Conservation (phyloP, 257 asterid genomes). For the Solanum appendiculatum region DNA sequence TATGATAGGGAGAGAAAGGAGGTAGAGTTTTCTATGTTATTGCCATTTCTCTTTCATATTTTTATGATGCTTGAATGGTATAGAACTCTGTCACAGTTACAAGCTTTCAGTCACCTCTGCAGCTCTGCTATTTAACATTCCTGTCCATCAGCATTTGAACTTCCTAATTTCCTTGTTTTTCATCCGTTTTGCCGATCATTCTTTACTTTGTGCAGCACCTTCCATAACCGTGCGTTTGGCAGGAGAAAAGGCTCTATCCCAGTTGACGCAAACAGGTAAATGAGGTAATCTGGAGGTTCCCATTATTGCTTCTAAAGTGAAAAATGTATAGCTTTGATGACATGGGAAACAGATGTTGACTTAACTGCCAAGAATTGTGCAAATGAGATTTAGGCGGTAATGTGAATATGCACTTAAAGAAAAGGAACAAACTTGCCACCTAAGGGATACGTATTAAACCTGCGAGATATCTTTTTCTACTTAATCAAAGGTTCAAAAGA, state of each 20-base stretch:
- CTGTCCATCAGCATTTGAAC: not conserved
- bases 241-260: not conserved
- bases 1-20: not conserved
- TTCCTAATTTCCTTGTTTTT: not conserved
- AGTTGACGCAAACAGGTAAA: not conserved
- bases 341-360: not conserved
- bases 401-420: not conserved
- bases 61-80: not conserved
- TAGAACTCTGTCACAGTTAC: not conserved
- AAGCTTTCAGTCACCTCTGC: not conserved
- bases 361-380: not conserved
- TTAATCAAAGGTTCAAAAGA: not conserved
- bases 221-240: not conserved
- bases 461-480: not conserved
- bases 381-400: not conserved
- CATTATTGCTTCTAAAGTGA: not conserved
- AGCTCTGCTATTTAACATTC: not conserved
- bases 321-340: not conserved
- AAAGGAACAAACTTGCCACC: not conserved
- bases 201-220: constrained; percentile 1
- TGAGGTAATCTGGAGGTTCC: not conserved
- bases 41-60: not conserved
- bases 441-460: not conserved
- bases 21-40: not conserved
- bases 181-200: not conserved